Evolutionary conservation across 306 rosid genomes (phyloP), one percentile per base, ranked within the genome.

Genomic region (Canavalia gladiata): DNA sequence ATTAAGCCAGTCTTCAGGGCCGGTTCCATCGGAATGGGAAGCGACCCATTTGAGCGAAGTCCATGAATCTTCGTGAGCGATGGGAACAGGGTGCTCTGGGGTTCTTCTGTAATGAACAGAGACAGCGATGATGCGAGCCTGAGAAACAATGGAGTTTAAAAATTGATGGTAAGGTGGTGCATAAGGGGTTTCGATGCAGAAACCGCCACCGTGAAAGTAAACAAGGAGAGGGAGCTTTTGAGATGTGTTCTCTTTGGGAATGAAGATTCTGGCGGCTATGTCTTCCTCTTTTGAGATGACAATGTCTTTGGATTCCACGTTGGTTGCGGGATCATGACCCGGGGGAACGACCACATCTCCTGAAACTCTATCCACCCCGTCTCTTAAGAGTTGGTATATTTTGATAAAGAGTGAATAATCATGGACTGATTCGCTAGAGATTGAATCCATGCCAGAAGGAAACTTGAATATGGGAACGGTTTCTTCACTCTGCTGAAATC

Each of bases 181-280:
- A 66, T 34, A 88, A 0, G 95, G 87, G 0, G 94, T 76, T 25
- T 87, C 87, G 51, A 92, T 49, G 72, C 84, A 68, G 81, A 92
- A 90, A 3, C 76, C 91, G 7, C 98, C 94, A 5, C 98, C 98
- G n/a, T 94, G 98, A 33, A 89, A 74, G 76, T 91, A 90, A 1
- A 91, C 73, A 0, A 94, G 66, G 8, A 94, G 77, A 7, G 98
- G 97, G 56, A 94, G 89, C 74, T 89, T 90, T 4, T 70, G 83
- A 9, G 50, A n/a, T 63, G 41, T 62, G 18, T n/a, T 35, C 0
- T 57, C 18, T 59, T 85, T 87, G 18, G 97, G 94, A 47, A 86
- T 33, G 91, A 47, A 94, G 42, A 91, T 54, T 28, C 98, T 83
- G 0, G 82, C 95, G 0, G 89, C 79, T n/a, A 92, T 58, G 45